A percentile compares a stretch with the other conserved stretches of the same genome.
Conservation (phyloP, 179 eudicot genomes). For the Amaranthus tricolor region DNA sequence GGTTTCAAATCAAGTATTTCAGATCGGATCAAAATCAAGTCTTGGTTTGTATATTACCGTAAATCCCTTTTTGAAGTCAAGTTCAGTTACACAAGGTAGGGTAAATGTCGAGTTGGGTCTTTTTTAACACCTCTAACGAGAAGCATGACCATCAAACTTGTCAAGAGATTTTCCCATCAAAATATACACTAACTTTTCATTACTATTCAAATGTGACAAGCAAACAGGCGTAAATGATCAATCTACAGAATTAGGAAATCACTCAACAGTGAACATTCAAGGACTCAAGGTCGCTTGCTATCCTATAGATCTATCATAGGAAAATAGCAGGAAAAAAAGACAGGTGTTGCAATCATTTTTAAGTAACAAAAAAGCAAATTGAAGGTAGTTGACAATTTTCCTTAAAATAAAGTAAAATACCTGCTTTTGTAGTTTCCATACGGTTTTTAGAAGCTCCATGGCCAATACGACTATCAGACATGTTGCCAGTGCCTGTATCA, state of each 20-base stretch:
- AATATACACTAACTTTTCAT: too few species aligned
- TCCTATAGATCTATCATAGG: not conserved
- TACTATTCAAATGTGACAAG: too few species aligned
- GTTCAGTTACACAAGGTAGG: too few species aligned
- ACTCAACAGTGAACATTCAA: not conserved
- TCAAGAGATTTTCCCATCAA: too few species aligned
- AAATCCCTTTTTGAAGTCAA: too few species aligned
- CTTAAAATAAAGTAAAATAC: constrained; percentile 21
- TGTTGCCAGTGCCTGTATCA: constrained; percentile 22
- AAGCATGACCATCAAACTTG: too few species aligned
- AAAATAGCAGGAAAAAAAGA: not conserved
- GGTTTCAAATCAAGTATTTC: too few species aligned
- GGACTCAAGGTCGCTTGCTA: not conserved
- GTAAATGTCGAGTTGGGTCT: too few species aligned
- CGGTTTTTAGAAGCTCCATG: constrained; percentile 31
- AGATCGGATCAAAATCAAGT: too few species aligned
- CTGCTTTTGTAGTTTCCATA: constrained; percentile 33
- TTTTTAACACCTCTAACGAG: too few species aligned
- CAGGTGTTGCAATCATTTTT: not conserved
- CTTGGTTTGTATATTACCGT: too few species aligned
- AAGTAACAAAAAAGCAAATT: not conserved
- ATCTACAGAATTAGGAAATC: not conserved
- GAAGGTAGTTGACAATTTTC: not conserved
- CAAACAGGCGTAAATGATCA: not conserved
- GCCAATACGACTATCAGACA: constrained; percentile 16